Evolutionary conservation across 2,329 filamentous ascomycete genomes (phyloP), one percentile per base, ranked within the genome.

Genomic region (Colletotrichum lentis): DNA sequence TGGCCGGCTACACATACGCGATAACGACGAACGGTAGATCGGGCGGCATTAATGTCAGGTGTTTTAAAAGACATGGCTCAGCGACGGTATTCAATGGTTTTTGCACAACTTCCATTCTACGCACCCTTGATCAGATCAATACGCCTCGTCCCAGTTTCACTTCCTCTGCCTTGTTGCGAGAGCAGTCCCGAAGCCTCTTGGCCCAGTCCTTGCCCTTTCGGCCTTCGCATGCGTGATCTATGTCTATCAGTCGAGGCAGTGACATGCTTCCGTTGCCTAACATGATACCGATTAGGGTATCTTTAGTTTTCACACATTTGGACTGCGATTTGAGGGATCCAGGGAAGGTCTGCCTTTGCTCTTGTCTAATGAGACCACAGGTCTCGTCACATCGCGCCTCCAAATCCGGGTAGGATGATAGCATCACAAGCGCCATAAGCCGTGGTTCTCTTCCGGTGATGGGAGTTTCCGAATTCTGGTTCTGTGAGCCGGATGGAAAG

Each of bases 31-130:
- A 66, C 55, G 66, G 62, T 66, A 69, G 66, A 66, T 69, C 66
- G 66, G 61, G 66, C 66, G 66, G 66, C 66, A 69, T 69, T 61
- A 61, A 69, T 69, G 66, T 69, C 66, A 69, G 66, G 66, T 64
- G 63, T 64, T 35, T 66, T 46, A 69, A 69, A 69, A 59, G 62
- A 66, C 66, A 61, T 66, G 66, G 66, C 55, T 69, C 66, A 66
- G 66, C 66, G 62, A 69, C 62, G 66, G 62, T 69, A 69, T 69
- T 66, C 66, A 69, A 66, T 66, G 66, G 66, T 61, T 69, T 65
- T 66, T 69, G 37, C 52, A 59, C 31, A 59, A 59, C 31, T 59
- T 49, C 56, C 44, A 27, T 54, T 49, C 24, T 7, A 44, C n/a
- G 20, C 56, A 44, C 31, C 37, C 56, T 59, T 59, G 43, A 49